A percentile compares a stretch with the other conserved stretches of the same genome.
phyloP scores from a whole-genome alignment of 2,329 filamentous ascomycete genomes.

The Septoria linicola region DNA sequence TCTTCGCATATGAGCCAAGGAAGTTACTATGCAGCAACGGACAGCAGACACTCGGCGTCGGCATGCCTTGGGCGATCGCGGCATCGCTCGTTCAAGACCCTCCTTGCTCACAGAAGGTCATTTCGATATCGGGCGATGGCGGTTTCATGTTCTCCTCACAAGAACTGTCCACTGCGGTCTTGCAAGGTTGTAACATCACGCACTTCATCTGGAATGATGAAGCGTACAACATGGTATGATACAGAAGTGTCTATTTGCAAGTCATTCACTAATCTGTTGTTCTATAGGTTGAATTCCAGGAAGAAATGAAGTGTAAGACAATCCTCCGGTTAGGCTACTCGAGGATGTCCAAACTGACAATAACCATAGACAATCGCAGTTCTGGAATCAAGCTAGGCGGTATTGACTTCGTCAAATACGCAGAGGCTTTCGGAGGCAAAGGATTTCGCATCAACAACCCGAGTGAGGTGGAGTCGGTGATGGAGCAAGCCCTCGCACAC shows the following conservation, averaged over 20 bases:
- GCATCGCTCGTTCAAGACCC: conserved; percentile 46
- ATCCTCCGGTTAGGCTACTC: background rate
- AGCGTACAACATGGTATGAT: conserved; percentile 47
- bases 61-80: conserved; percentile 51
- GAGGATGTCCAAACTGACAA: background rate
- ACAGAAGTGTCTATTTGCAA: background rate
- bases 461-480: conserved; percentile 45
- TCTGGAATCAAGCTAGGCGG: conserved; percentile 48
- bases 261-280: background rate
- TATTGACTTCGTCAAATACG: conserved; percentile 51
- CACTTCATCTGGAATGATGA: conserved; percentile 55
- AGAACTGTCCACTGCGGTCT: conserved; percentile 49
- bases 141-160: conserved; percentile 53
- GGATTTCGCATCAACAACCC: conserved; percentile 45
- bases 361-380: conserved; percentile 43
- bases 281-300: conserved; percentile 47
- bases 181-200: conserved; percentile 51
- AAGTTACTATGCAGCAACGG: conserved; percentile 50
- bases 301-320: conserved; percentile 44
- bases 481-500: conserved; percentile 46
- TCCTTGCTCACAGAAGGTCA: conserved; percentile 47
- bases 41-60: conserved; percentile 52
- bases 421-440: conserved; percentile 49
- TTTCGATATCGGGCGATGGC: conserved; percentile 49
- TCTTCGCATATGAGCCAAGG: conserved; percentile 47